Evolutionary conservation across 2,329 filamentous ascomycete species (phyloP), one percentile per base, ranked within the genome.

Genomic region (Davidsoniella virescens): DNA sequence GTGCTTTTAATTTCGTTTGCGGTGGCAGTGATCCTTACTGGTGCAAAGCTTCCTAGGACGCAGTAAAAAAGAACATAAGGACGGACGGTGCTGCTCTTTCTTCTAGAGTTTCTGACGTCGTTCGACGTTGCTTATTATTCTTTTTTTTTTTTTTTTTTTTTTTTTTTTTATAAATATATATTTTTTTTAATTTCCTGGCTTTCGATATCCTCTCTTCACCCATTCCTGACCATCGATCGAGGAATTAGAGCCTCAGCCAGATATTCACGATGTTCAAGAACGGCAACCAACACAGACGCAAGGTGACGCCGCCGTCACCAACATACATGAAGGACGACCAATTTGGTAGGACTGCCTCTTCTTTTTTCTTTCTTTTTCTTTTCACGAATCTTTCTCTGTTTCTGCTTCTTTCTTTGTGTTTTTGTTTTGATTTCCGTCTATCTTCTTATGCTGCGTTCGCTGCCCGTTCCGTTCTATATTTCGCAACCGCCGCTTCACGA

Each of bases 311-410:
- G 53, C 76, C 78, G 49, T 75, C 76, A 46, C 71, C 76, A 33
- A 69, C 70, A 20, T 80, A 80, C 64, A 82, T 82, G 78, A 71
- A 70, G 52, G 79, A 73, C 61, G 76, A 81, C 47, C 76, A 82
- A 61, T 80, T 82, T 59, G 77, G 78, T 81, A 68, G 52, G 62
- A 50, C 18, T 49, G 49, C 44, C 41, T 40, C 39, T 41, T 45
- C 47, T 37, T 29, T 25, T 44, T 48, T n/a, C 25, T 10, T 41
- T 45, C 47, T 37, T 29, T 25, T 44, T 48, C 17, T 36, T 10
- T 49, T 52, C 17, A 16, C 44, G 5, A 20, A 39, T 12, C 16
- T 49, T 29, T 23, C 23, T 46, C 49, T 42, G 14, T 25, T 41
- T 43, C 33, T 45, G 26, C 12, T 46, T 40, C 5, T 43, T 48